These are phyloP conservation scores for Flaveria robusta DNA, from an alignment of 129 eudicot species.

Conservation along the genomic window DNA sequence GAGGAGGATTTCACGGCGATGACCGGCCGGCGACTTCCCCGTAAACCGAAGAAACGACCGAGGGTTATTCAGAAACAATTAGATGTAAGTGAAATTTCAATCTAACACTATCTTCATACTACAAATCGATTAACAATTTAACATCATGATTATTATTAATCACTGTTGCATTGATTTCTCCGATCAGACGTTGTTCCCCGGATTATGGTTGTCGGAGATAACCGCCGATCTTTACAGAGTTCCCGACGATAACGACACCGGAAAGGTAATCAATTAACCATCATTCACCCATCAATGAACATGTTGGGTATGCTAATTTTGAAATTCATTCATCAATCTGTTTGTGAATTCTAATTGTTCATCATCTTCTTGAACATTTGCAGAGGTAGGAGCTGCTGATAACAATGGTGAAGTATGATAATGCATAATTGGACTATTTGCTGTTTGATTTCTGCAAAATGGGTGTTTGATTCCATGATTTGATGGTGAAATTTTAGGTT, in stretches of 20 bases:
- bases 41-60: conserved; percentile 72
- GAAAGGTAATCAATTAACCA: conserved; percentile 38
- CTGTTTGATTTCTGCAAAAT: conserved; percentile 22
- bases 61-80: conserved; percentile 53
- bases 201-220: conserved; percentile 64
- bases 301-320: neutral
- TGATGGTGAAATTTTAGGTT: conserved; percentile 25
- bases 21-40: conserved; percentile 55
- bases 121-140: too few species aligned
- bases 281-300: neutral
- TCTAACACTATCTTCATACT: too few species aligned
- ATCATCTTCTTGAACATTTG: neutral
- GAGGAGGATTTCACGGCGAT: conserved; percentile 73
- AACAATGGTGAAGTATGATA: conserved; percentile 34
- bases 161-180: conserved; percentile 43
- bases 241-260: conserved; percentile 45
- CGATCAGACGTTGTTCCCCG: conserved; percentile 66
- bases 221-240: conserved; percentile 73
- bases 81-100: conserved; percentile 47
- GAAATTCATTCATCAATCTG: neutral
- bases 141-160: neutral
- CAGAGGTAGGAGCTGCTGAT: conserved; percentile 40
- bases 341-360: conserved; percentile 7
- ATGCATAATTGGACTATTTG: conserved; percentile 15
- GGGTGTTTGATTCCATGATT: conserved; percentile 29